Conservation (phyloP, 805 yeast species). For the Candida wancherniae region DNA sequence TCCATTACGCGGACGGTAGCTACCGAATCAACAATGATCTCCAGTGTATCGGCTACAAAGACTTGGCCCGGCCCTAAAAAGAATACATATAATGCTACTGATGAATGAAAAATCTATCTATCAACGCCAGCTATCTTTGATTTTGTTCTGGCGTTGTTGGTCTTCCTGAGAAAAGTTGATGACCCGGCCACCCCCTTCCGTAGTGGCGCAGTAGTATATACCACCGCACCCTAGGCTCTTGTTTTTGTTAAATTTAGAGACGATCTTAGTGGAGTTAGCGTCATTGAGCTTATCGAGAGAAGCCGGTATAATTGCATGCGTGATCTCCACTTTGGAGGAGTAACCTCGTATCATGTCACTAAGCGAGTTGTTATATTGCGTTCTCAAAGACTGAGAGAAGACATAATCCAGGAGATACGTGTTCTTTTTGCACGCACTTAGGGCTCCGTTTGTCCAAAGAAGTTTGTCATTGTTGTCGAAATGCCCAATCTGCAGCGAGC, state of each 20-base stretch:
- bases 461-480: conserved; percentile 15
- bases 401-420: conserved; percentile 13
- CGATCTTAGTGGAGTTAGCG: conserved; percentile 1
- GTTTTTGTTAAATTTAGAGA: conserved; percentile 8
- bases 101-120: too few relatives aligned
- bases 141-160: conserved; percentile 3
- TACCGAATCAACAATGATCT: conserved; percentile 14
- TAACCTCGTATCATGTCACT: conserved; percentile 8
- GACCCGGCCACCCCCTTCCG: conserved; percentile 10
- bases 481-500: conserved; percentile 27
- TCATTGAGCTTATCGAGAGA: conserved; percentile 7
- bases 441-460: conserved; percentile 30
- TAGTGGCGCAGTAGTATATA: conserved; percentile 13
- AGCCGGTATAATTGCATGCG: conserved; percentile 12
- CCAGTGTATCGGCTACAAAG: too few relatives aligned
- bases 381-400: conserved; percentile 8
- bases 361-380: conserved; percentile 7
- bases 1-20: conserved; percentile 13
- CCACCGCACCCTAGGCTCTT: conserved; percentile 14
- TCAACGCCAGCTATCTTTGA: too few relatives aligned
- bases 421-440: conserved; percentile 20
- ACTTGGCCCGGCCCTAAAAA: too few relatives aligned
- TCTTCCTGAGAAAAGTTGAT: conserved; percentile 6
- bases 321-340: conserved; percentile 5
- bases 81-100: neutral